Percentiles rank a stretch among this genome's conserved stretches.
These are phyloP conservation scores for Stemphylium lycopersici DNA, from an alignment of 2,329 filamentous ascomycete genomes.

Conservation along the genomic window DNA sequence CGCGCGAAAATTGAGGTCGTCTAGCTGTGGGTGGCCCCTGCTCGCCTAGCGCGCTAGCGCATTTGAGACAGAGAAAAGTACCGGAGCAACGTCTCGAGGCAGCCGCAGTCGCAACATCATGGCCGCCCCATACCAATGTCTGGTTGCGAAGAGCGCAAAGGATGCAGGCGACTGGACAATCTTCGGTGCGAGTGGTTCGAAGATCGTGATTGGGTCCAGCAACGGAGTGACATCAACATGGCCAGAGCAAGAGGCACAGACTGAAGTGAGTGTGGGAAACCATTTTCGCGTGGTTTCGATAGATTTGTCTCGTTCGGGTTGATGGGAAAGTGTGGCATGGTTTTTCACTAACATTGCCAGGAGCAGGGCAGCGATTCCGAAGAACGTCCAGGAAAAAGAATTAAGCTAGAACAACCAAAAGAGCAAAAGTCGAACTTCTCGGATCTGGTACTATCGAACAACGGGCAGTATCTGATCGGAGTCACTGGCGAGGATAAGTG, in stretches of 20 bases:
- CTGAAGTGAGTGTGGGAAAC: conserved; percentile 30
- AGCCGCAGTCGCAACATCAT: conserved; percentile 25
- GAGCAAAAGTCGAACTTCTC: conserved; percentile 67
- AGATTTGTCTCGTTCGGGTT: neutral
- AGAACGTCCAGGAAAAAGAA: conserved; percentile 50
- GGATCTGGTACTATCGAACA: conserved; percentile 67
- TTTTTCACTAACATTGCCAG: conserved; percentile 25
- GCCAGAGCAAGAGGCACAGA: conserved; percentile 29
- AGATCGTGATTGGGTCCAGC: conserved; percentile 62
- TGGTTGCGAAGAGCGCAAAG: conserved; percentile 33
- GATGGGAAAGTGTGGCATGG: neutral
- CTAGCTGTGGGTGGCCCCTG: conserved; percentile 30
- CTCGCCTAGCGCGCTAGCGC: conserved; percentile 24
- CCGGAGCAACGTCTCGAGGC: conserved; percentile 9
- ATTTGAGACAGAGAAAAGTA: conserved; percentile 18
- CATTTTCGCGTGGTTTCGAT: neutral
- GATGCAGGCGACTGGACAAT: conserved; percentile 56
- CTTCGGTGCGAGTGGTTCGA: conserved; percentile 75
- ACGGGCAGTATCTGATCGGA: conserved; percentile 73
- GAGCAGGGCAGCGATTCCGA: conserved; percentile 31
- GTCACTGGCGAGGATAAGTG: conserved; percentile 92
- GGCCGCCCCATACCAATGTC: conserved; percentile 51
- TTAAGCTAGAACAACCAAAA: conserved; percentile 45
- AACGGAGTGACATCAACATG: conserved; percentile 39
- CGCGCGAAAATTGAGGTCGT: conserved; percentile 32